Conservation (phyloP, 208 protist genomes). For the Leishmania guyanensis region DNA sequence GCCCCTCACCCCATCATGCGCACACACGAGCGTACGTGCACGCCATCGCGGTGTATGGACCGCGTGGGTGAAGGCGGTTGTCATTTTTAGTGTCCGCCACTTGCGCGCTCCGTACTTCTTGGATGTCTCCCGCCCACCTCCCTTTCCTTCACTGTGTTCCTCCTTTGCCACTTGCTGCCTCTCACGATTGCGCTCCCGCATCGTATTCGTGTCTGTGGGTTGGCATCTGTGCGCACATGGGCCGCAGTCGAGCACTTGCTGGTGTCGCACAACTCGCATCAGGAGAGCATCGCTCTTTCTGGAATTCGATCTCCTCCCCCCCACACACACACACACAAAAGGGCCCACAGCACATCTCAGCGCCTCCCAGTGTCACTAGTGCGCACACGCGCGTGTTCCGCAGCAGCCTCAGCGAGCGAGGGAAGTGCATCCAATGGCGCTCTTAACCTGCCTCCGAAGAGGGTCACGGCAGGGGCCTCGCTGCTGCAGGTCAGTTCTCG, state of each 20-base stretch:
- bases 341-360: neutral
- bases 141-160: neutral
- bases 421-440: neutral
- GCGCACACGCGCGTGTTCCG: neutral
- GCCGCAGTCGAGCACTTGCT: neutral
- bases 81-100: neutral
- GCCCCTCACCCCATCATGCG: neutral
- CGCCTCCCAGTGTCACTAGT: neutral
- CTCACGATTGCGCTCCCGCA: neutral
- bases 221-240: neutral
- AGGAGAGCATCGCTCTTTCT: neutral
- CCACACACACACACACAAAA: neutral
- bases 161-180: neutral
- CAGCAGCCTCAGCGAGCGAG: neutral
- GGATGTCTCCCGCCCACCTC: neutral
- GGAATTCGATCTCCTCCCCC: neutral
- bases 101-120: neutral
- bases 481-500: neutral
- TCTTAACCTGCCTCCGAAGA: neutral
- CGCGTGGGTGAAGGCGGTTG: neutral
- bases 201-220: neutral
- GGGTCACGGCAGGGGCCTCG: neutral
- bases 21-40: neutral
- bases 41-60: neutral
- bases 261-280: neutral